Conservation (phyloP, 305 asterid species). For the Plantago lanceolata region DNA sequence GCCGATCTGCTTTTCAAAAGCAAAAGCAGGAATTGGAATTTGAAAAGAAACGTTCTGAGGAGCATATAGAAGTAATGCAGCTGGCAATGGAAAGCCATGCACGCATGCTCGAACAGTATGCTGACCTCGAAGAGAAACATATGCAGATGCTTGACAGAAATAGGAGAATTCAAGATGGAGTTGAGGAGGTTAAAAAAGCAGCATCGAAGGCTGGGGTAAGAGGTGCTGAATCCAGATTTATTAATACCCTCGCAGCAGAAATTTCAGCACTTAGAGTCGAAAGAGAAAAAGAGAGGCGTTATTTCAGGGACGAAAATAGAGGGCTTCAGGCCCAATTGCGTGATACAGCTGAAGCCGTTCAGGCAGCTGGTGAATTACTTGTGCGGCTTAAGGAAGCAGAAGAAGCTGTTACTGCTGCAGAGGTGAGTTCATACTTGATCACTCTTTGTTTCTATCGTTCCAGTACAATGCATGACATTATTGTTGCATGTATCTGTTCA, state of each 20-base stretch:
- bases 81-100: constrained; percentile 99
- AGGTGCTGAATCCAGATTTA: constrained; percentile 84
- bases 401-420: constrained; percentile 70
- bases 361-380: constrained; percentile 96
- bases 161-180: constrained; percentile 76
- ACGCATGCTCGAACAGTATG: constrained; percentile 98
- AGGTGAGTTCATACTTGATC: constrained; percentile 52
- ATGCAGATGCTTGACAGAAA: constrained; percentile 78
- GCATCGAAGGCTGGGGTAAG: constrained; percentile 90
- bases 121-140: constrained; percentile 94
- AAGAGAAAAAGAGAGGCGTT: constrained; percentile 79
- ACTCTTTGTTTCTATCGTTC: background rate
- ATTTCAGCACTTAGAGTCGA: constrained; percentile 75
- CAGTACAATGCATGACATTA: too few relatives aligned
- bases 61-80: constrained; percentile 97
- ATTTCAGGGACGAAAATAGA: constrained; percentile 72
- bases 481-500: background rate
- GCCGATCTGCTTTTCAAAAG: constrained; percentile 46
- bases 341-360: constrained; percentile 99
- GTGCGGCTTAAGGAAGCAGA: constrained; percentile 94
- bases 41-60: constrained; percentile 84
- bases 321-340: constrained; percentile 91
- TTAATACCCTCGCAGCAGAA: constrained; percentile 89
- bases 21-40: constrained; percentile 74
- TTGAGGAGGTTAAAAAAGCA: constrained; percentile 88